Evolutionary conservation across 2,329 filamentous ascomycete genomes (phyloP).

Genomic region (Trichophyton schoenleinii): DNA sequence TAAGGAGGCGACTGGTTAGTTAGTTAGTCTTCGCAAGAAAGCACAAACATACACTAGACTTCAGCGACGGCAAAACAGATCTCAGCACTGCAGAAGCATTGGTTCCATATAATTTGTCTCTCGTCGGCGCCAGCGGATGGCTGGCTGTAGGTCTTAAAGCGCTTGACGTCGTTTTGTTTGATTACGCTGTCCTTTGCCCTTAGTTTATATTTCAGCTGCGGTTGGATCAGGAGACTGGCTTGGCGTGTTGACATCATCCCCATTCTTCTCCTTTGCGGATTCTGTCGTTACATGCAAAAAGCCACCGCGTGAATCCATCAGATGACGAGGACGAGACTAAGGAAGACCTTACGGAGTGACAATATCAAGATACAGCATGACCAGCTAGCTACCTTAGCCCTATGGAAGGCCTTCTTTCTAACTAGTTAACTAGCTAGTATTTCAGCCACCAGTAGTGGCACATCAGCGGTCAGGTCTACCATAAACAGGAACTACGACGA

Average conservation of each 20-base stretch:
- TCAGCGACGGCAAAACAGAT: background rate
- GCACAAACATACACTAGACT: background rate
- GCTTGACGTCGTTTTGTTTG: background rate
- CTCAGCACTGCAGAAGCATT: background rate
- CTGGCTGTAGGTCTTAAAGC: background rate
- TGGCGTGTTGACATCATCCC: constrained; percentile 2
- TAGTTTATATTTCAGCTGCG: background rate
- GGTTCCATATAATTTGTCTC: background rate
- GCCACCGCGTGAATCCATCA: background rate
- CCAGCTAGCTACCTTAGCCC: background rate
- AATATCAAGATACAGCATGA: background rate
- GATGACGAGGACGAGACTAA: background rate
- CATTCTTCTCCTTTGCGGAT: too few relatives aligned
- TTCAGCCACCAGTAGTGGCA: too few relatives aligned
- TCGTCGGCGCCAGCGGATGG: background rate
- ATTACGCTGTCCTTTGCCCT: background rate
- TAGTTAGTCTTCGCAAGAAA: background rate
- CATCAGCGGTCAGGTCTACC: too few relatives aligned
- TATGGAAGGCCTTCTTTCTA: background rate
- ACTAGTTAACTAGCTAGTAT: background rate
- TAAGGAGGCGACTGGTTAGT: background rate
- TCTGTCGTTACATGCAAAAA: background rate
- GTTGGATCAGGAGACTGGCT: background rate
- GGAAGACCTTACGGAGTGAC: background rate
- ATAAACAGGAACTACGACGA: too few relatives aligned